Base-by-base conservation (phyloP, 2,329 filamentous ascomycete genomes). In the Aspergillus sp. region DNA sequence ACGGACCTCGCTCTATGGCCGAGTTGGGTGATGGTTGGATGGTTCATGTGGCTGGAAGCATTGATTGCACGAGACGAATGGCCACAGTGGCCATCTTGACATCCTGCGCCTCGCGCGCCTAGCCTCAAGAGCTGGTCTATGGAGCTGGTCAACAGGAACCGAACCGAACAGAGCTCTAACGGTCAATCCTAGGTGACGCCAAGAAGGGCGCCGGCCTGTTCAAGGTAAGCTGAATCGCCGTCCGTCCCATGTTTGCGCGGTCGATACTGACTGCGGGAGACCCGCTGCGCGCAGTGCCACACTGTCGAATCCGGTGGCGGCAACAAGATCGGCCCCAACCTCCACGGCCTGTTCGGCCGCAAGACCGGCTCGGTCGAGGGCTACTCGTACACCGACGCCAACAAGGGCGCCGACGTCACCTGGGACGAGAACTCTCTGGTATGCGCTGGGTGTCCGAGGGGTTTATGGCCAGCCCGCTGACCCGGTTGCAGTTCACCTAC, bases 151-250 rank as follows among this genome's bases (percentile, higher is more conserved):
- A 16, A 45, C 31, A 40, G 40, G 15, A 26, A n/a, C n/a, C n/a
- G n/a, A n/a, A n/a, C 36, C 22, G 39, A 39, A 29, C 38, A 47
- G 19, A 36, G 25, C 5, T 45, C 57, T 60, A 55, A 61, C 38
- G 26, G 34, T 16, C 22, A 12, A 19, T 34, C 42, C 20, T 32
- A 94, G 88, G 86, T 75, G 86, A 95, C 68, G 59, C 73, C 60
- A 86, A 88, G 75, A 95, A 95, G 82, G 89, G 89, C 77, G 89
- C 86, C 69, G 84, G 81, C 75, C 85, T 96, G 64, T 96, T 96
- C 86, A 94, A 95, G 80, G 70, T 71, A 59, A 51, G 55, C 39
- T 32, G 27, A 4, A 15, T 35, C 15, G 22, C 7, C 13, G 10
- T 8, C 11, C 4, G 16, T 29, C n/a, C n/a, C n/a, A n/a, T n/a